Conservation (phyloP, 2,329 filamentous ascomycete species). For the Sporothrix mexicana region DNA sequence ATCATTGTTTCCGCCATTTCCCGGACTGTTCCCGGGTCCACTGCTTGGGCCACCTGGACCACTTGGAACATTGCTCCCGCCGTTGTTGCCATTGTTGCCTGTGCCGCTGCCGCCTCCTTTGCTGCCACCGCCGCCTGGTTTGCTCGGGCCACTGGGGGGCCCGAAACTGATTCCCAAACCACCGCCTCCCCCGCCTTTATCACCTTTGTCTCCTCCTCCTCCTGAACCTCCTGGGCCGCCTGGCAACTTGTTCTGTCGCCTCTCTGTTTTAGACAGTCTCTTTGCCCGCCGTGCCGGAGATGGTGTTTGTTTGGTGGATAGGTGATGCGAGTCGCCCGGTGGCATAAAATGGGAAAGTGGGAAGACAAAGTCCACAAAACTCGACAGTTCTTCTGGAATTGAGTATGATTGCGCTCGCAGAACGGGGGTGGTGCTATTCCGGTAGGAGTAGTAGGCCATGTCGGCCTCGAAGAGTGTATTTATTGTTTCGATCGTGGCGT, state of each 20-base stretch:
- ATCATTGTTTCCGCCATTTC: not conserved
- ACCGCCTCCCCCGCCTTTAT: no score
- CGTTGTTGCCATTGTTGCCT: no score
- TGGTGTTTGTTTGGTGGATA: not conserved
- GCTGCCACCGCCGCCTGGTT: no score
- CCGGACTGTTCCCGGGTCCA: not conserved
- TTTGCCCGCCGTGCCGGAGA: not conserved
- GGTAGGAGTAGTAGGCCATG: conserved; percentile 52
- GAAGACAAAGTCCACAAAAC: conserved; percentile 54
- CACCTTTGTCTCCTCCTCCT: not conserved
- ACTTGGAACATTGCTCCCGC: no score
- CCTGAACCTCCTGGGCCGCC: not conserved
- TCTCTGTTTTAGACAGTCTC: not conserved
- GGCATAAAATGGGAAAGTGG: conserved; percentile 58
- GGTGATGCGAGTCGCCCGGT: conserved; percentile 39
- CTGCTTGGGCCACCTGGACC: not conserved
- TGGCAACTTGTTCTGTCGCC: not conserved
- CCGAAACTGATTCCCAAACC: no score
- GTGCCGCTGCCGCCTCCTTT: no score
- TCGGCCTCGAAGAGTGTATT: conserved; percentile 51
- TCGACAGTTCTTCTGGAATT: conserved; percentile 49
- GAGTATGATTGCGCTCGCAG: conserved; percentile 54
- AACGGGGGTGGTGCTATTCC: conserved; percentile 43
- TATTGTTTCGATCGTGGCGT: conserved; percentile 49
- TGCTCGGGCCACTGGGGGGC: no score